Percentiles rank a stretch among this genome's conserved stretches.
Evolutionary conservation across 129 eudicot genomes (phyloP).

Genomic region (Lonicera japonica): DNA sequence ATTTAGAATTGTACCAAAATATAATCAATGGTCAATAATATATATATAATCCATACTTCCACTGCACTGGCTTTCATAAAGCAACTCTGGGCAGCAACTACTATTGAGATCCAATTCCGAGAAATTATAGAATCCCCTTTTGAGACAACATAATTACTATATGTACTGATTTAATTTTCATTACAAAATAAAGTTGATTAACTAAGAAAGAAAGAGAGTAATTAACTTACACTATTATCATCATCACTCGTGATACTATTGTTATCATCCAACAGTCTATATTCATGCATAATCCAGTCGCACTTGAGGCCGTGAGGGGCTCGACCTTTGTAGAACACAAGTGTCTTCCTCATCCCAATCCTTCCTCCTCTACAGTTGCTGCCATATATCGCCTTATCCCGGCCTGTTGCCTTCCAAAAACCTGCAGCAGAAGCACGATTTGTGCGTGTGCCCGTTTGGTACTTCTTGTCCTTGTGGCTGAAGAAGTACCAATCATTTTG

Average conservation of each 20-base stretch:
- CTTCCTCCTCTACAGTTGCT: slow-evolving; percentile 26
- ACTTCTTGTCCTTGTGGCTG: slow-evolving; percentile 68
- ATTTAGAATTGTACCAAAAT: too few species aligned
- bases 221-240: not conserved
- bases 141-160: too few species aligned
- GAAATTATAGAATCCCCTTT: too few species aligned
- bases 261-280: slow-evolving; percentile 36
- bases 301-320: slow-evolving; percentile 76
- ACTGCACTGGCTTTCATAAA: too few species aligned
- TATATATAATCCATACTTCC: too few species aligned
- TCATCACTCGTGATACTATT: not conserved
- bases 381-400: slow-evolving; percentile 54
- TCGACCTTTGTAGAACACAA: slow-evolving; percentile 66
- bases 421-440: slow-evolving; percentile 68
- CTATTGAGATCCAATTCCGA: too few species aligned
- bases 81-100: too few species aligned
- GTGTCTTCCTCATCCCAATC: slow-evolving; percentile 67
- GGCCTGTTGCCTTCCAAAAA: slow-evolving; percentile 71
- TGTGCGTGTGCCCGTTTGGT: slow-evolving; percentile 60
- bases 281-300: slow-evolving; percentile 77
- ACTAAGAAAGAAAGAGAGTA: too few species aligned
- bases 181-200: too few species aligned
- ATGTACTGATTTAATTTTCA: too few species aligned
- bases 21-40: too few species aligned
- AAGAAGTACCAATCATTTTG: slow-evolving; percentile 80